A percentile compares a stretch with the other conserved stretches of the same genome.
Conservation (phyloP, 495 filamentous ascomycete species). For the Staphylotrichum longicolle region DNA sequence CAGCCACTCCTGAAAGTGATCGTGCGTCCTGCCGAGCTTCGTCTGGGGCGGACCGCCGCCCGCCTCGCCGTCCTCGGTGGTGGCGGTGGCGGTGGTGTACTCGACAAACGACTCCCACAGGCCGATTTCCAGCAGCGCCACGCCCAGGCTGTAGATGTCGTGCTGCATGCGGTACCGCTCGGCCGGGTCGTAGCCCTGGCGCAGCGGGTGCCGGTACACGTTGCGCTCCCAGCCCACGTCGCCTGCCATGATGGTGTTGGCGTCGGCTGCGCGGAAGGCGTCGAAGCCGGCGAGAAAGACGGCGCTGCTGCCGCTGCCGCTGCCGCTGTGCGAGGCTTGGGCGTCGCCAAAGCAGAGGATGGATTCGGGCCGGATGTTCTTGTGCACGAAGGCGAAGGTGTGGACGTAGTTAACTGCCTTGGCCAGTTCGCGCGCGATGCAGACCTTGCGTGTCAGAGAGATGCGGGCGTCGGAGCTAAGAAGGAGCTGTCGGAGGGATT, state of each 20-base stretch:
- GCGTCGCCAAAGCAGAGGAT: background rate
- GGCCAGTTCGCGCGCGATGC: too few relatives aligned
- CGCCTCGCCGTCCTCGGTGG: background rate
- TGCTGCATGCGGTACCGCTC: conserved; percentile 57
- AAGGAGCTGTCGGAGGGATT: too few relatives aligned
- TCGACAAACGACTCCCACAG: conserved; percentile 53
- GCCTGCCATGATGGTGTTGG: conserved; percentile 21
- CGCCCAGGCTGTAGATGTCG: conserved; percentile 55
- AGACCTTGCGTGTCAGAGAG: too few relatives aligned
- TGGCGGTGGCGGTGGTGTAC: conserved; percentile 19
- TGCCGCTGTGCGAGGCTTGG: background rate
- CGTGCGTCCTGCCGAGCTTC: too few relatives aligned
- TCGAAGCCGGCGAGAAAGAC: background rate
- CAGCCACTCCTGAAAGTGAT: too few relatives aligned
- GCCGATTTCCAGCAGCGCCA: conserved; percentile 57
- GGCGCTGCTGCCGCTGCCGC: background rate
- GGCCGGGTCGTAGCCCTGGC: conserved; percentile 45
- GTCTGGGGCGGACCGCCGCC: too few relatives aligned
- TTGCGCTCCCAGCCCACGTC: conserved; percentile 49
- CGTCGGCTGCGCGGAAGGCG: background rate
- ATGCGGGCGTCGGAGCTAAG: too few relatives aligned
- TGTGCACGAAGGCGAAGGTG: background rate
- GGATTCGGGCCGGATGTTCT: background rate
- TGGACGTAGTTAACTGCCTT: background rate
- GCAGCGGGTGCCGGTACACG: conserved; percentile 57